phyloP scores from a whole-genome alignment of 768 basidiomycete genomes.

The Pleurotus ostreatus region DNA sequence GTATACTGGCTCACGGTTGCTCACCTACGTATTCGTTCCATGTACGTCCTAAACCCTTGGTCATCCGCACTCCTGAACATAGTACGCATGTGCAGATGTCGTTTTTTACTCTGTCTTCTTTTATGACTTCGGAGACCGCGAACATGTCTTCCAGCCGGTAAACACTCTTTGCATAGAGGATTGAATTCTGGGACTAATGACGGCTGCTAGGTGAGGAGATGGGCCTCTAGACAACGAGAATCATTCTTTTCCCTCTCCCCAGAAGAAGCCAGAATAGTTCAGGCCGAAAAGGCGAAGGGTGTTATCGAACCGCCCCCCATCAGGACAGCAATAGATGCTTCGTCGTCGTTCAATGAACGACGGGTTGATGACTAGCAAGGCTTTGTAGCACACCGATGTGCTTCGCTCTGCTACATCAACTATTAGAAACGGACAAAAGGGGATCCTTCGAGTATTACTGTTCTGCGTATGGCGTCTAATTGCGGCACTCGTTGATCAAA shows the following conservation, averaged over 20 bases:
- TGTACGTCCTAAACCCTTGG: conserved; percentile 27
- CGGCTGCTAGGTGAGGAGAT: conserved; percentile 47
- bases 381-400: no score
- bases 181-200: no score
- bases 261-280: conserved; percentile 44
- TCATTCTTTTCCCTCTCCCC: conserved; percentile 57
- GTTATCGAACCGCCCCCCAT: no score
- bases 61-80: background rate
- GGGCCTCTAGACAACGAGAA: conserved; percentile 45
- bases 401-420: no score
- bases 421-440: no score
- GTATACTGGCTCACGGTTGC: conserved; percentile 44
- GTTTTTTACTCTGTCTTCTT: conserved; percentile 55
- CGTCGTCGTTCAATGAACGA: no score
- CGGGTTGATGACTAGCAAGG: no score
- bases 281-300: background rate
- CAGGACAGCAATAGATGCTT: no score
- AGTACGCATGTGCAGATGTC: conserved; percentile 33
- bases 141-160: conserved; percentile 69
- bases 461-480: no score
- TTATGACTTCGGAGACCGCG: conserved; percentile 65
- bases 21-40: conserved; percentile 54
- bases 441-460: no score
- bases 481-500: no score
- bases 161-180: conserved; percentile 13